Base-by-base conservation (phyloP, 2,329 filamentous ascomycete genomes). In the Venturiaceae sp. region DNA sequence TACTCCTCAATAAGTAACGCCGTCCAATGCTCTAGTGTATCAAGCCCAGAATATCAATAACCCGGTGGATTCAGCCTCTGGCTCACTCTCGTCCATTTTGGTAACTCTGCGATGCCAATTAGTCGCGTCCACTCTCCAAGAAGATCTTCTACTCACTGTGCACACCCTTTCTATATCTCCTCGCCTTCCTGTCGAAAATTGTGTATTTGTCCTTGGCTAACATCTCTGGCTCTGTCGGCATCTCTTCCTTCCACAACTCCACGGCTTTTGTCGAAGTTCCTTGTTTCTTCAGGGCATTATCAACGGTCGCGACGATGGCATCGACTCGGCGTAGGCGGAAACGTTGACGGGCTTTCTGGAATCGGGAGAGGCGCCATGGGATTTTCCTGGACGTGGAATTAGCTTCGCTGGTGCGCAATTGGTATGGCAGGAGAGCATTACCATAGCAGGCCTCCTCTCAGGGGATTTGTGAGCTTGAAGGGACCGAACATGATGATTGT, bases 151-250 rank as follows among this genome's bases (percentile, higher is more conserved):
- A 84, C 90, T 67, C 81, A 96, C 92, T 97, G 76, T 97, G 92
- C 72, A 99, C 92, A 58, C 91, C 90, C 83, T 99, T 99, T 71
- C 94, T 82, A 74, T 97, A 99, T 67, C 83, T 86, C 84, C 92
- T 95, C 72, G 88, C 91, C 75, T 97, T 96, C 66, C 92, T 86
- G 74, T 96, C 92, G 74, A 97, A 99, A 68, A 99, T 87, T 30
- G 90, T 96, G 77, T 99, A 99, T 77, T 99, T 99, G 77, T 99
- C 94, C 74, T 84, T 87, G 52, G 94, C 87, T 72, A 95, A 72
- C 94, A 99, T 99, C 80, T 97, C 91, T 68, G 84, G 82, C 80
- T 99, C 94, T 28, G 84, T 88, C 23, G 94, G 94, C 94, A 99
- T 99, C 75, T 96, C 90, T 37, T 81, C 80, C 79, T 94, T 96